Base-by-base conservation (phyloP, 139 green algal species). In the Chlorella sp. region DNA sequence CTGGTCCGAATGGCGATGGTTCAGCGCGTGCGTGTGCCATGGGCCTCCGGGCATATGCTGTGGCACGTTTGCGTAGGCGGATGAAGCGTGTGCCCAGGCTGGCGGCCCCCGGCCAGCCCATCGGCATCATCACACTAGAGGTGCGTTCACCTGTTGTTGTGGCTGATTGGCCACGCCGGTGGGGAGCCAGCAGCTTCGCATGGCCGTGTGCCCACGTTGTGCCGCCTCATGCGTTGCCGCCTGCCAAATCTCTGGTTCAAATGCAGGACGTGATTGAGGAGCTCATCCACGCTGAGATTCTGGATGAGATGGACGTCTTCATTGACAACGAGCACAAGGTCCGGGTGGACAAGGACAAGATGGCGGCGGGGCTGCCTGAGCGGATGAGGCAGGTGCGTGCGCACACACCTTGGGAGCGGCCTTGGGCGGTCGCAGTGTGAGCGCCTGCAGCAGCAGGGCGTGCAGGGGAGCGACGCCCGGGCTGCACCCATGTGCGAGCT, bases 211-310 rank as follows among this genome's bases (percentile, higher is more conserved):
- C n/a, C n/a, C n/a, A n/a, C n/a, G n/a, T n/a, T n/a, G n/a, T n/a
- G n/a, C n/a, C n/a, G n/a, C n/a, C n/a, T n/a, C n/a, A n/a, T n/a
- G n/a, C n/a, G n/a, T n/a, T n/a, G n/a, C n/a, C n/a, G n/a, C n/a
- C n/a, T n/a, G n/a, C n/a, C n/a, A n/a, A n/a, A n/a, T n/a, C n/a
- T n/a, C n/a, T n/a, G n/a, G n/a, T n/a, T n/a, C n/a, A n/a, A n/a
- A n/a, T n/a, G n/a, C n/a, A 87, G 62, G 81, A 87, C 36, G 73
- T 87, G 23, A 84, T 87, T 27, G 81, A 87, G 61, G 81, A 87
- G 74, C 70, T 86, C 24, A 70, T 77, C 23, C 23, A 67, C 36
- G 35, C 22, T 61, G 73, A 73, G 59, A 74, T 74, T 59, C 71
- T 85, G 32, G 74, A 85, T 49, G 79, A 85, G 74, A 85, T 74